phyloP scores from a whole-genome alignment of 441 rosid genomes.

The Aquilaria agallochum region DNA sequence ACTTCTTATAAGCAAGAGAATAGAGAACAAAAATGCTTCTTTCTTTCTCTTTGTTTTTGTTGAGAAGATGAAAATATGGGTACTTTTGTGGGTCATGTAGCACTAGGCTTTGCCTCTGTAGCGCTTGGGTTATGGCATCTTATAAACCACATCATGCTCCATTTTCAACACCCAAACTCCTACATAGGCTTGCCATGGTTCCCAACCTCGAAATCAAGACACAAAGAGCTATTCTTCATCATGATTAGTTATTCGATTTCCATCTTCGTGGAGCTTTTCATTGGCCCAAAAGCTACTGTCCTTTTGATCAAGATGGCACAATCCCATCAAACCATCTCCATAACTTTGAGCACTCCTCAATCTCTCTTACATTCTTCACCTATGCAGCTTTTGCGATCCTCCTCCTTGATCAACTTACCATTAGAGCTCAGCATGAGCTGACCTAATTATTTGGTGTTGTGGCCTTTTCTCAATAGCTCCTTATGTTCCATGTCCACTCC shows the following conservation, averaged over 20 bases:
- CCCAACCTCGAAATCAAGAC: slow-evolving; percentile 43
- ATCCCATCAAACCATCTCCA: slow-evolving; percentile 83
- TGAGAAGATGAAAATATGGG: slow-evolving; percentile 40
- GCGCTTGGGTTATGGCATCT: slow-evolving; percentile 82
- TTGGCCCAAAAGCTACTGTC: slow-evolving; percentile 76
- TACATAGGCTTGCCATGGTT: slow-evolving; percentile 67
- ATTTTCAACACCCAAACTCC: slow-evolving; percentile 43
- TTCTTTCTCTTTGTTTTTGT: too few species aligned
- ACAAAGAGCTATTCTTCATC: slow-evolving; percentile 59
- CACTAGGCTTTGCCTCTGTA: slow-evolving; percentile 71
- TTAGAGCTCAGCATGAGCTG: slow-evolving; percentile 29
- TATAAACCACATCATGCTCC: slow-evolving; percentile 64
- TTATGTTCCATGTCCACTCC: slow-evolving; percentile 80
- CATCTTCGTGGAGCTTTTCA: slow-evolving; percentile 68
- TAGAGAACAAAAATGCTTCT: too few species aligned
- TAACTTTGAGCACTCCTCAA: slow-evolving; percentile 81
- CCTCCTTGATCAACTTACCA: slow-evolving; percentile 33
- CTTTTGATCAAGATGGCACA: slow-evolving; percentile 74
- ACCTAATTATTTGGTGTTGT: slow-evolving; percentile 51
- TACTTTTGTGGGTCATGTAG: slow-evolving; percentile 71
- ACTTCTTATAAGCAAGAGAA: too few species aligned
- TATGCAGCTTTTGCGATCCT: slow-evolving; percentile 58
- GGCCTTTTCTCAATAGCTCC: slow-evolving; percentile 64
- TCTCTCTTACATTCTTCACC: slow-evolving; percentile 56
- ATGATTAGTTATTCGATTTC: slow-evolving; percentile 51